Base-by-base conservation (phyloP, 2,329 filamentous ascomycete species). In the Trichophyton simii region DNA sequence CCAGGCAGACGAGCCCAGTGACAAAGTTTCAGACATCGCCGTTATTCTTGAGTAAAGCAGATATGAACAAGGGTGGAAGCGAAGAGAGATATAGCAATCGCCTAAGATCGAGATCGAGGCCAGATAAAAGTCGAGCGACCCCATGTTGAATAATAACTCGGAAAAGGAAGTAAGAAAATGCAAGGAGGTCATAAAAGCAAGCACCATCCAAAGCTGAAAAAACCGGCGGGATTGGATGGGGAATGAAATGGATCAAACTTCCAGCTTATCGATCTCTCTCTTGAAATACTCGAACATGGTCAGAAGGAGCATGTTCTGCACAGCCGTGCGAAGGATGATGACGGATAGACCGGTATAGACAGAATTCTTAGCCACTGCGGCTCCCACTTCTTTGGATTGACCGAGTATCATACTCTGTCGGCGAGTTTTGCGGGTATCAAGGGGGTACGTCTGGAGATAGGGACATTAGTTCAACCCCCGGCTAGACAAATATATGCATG, bases 251-350 rank as follows among this genome's bases (percentile, higher is more conserved):
- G 20, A 9, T 57, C 55, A 57, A 44, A 57, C 20, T 22, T 72
- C 72, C 60, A 77, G 68, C 42, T 72, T 65, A 62, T 77, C 73
- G 64, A 79, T 78, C 60, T 69, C 69, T 61, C 69, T 69, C 67
- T 77, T 78, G 42, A 77, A 72, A 61, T 76, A 76, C 66, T 79
- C 77, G 58, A 77, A 78, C 20, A 76, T 70, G 64, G 74, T 75
- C 67, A 78, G 71, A 48, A 78, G 69, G 55, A 79, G 77, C 76
- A 78, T 78, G 67, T 78, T 78, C 67, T 79, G 77, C 28, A 79
- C 67, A 6, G 72, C 73, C 3, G 77, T 78, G 18, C 77, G 75
- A 31, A 77, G 65, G 42, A 79, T 70, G 44, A 77, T 76, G 62
- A 78, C 77, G 7, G 77, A 76, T n/a, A 79, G 66, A 5, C 77